These are phyloP conservation scores for Ganoderma boninense DNA, from an alignment of 1,284 basidiomycete species.

Conservation along the genomic window DNA sequence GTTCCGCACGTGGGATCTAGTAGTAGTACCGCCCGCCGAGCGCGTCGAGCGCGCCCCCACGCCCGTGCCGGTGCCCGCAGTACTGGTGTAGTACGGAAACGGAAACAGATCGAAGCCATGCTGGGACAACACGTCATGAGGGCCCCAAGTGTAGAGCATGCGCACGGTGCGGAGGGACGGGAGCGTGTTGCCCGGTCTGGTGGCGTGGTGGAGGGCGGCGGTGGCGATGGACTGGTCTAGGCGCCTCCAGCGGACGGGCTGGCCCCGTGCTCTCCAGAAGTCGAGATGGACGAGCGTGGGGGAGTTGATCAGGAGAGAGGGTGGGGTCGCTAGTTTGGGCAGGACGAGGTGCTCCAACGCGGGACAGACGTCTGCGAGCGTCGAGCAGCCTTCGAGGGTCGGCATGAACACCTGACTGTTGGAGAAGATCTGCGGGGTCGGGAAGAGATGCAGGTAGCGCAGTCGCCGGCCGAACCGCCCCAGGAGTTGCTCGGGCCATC, in stretches of 20 bases:
- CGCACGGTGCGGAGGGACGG: constrained; percentile 7
- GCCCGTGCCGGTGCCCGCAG: too few species aligned
- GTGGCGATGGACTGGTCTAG: too few species aligned
- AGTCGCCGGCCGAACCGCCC: neutral
- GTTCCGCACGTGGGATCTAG: neutral
- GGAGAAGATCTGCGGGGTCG: neutral
- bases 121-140: too few species aligned
- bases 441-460: constrained; percentile 1
- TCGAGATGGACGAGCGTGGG: neutral
- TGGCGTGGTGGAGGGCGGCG: too few species aligned
- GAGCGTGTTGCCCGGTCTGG: too few species aligned
- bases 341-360: constrained; percentile 2
- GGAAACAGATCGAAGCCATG: too few species aligned
- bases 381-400: neutral
- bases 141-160: neutral
- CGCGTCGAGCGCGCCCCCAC: too few species aligned
- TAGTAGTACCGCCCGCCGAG: too few species aligned
- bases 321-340: too few species aligned
- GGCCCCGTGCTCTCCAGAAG: neutral
- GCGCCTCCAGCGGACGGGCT: too few species aligned
- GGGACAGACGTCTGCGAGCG: neutral
- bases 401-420: neutral
- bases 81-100: too few species aligned
- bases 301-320: neutral
- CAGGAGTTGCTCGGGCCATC: neutral